Evolutionary conservation across 2,329 filamentous ascomycete species (phyloP), one percentile per base, ranked within the genome.

Genomic region (Microsporum canis): DNA sequence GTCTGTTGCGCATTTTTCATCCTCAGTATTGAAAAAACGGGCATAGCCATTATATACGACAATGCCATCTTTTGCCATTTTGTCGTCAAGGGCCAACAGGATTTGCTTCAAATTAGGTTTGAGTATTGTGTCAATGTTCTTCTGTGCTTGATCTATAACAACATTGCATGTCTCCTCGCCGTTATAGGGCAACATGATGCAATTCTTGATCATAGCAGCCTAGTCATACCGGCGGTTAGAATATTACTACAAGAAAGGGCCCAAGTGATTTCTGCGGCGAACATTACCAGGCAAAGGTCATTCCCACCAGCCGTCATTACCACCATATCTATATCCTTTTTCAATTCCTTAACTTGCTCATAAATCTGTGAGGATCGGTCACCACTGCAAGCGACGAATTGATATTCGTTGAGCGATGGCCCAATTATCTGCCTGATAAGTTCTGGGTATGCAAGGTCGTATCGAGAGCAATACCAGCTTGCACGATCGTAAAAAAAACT

Each of bases 261-360:
- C 4, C 12, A 2, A 14, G 12, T 3, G 38, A 41, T 5, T 14
- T 41, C 38, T 12, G 12, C 14, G n/a, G 4, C 12, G 38, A 12
- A 41, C 4, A 41, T 41, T 41, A 41, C 69, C 53, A 76, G 67
- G 57, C 73, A 75, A 2, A 75, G 62, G 58, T 75, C 73, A 51
- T 76, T 76, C 1, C 73, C 73, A 17, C 73, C 72, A 1, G 71
- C 74, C 0, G 73, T 75, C 66, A 76, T 33, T 4, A 70, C 67
- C 6, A 75, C 69, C 29, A 76, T 43, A 62, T 76, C 70, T n/a
- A 72, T 55, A 12, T 69, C 60, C 23, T 63, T 64, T 1, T 68
- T 47, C 6, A 75, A 61, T 1, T 62, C 59, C 6, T 68, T 39
- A 2, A 65, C 65, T 62, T 73, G 69, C 17, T 71, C 58, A 53